These are phyloP conservation scores for Penicillium sp. DNA, from an alignment of 2,329 filamentous ascomycete genomes.

Conservation along the genomic window DNA sequence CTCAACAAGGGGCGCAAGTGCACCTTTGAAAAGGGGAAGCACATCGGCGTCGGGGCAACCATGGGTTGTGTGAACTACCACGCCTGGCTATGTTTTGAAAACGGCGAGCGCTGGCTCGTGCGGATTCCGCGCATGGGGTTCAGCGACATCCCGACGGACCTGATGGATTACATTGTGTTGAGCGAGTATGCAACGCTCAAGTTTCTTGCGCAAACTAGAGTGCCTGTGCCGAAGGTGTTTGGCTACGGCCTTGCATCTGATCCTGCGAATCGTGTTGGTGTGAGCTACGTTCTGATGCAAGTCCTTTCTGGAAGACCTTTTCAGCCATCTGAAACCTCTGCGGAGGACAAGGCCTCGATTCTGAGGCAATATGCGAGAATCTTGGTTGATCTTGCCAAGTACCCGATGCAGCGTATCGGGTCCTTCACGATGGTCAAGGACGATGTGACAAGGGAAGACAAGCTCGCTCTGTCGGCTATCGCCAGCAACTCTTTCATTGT, in stretches of 20 bases:
- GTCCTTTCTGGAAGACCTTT: constrained; percentile 38
- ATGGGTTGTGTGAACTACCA: constrained; percentile 12
- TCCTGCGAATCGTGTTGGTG: constrained; percentile 29
- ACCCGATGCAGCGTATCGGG: constrained; percentile 3
- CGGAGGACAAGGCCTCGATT: constrained; percentile 8
- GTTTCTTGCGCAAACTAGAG: constrained; percentile 36
- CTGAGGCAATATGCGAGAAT: constrained; percentile 7
- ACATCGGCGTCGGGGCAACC: constrained; percentile 1
- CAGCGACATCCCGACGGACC: constrained; percentile 28
- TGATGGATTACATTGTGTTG: constrained; percentile 28
- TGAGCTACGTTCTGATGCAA: constrained; percentile 43
- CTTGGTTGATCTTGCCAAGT: constrained; percentile 7
- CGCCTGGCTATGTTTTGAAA: constrained; percentile 31
- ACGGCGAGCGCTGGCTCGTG: constrained; percentile 41
- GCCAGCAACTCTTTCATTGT: constrained; percentile 11
- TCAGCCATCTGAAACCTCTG: constrained; percentile 9
- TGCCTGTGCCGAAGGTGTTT: constrained; percentile 39
- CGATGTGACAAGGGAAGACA: no score
- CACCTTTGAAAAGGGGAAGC: constrained; percentile 6
- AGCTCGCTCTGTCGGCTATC: constrained; percentile 2
- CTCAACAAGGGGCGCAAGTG: constrained; percentile 5
- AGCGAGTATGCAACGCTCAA: constrained; percentile 44
- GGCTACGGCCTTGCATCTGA: constrained; percentile 33
- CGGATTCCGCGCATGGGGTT: constrained; percentile 34
- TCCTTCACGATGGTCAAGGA: constrained; percentile 3